Evolutionary conservation across 2,329 filamentous ascomycete species (phyloP).

Genomic region (Bipolaris bicolor): DNA sequence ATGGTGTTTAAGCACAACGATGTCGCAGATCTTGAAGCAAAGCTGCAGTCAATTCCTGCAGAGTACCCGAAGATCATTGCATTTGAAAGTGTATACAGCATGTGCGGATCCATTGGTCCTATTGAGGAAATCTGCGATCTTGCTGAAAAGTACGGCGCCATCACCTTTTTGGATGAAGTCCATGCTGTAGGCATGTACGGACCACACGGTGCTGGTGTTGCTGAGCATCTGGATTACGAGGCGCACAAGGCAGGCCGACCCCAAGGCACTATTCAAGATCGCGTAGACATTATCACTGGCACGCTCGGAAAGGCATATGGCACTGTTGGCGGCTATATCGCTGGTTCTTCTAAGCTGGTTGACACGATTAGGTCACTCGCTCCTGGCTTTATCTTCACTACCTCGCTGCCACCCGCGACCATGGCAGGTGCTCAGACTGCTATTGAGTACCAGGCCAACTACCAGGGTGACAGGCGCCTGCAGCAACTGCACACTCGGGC

Average conservation of each 20-base stretch:
- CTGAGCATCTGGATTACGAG: constrained; percentile 95
- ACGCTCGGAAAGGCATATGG: constrained; percentile 98
- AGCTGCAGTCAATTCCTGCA: constrained; percentile 84
- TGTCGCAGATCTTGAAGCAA: constrained; percentile 86
- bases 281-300: constrained; percentile 96
- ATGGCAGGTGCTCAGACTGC: constrained; percentile 93
- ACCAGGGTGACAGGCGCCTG: constrained; percentile 84
- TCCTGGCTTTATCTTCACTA: constrained; percentile 98
- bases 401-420: constrained; percentile 90
- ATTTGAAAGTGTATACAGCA: constrained; percentile 98
- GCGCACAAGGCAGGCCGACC: constrained; percentile 77
- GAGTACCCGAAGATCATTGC: constrained; percentile 96
- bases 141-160: constrained; percentile 94
- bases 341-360: constrained; percentile 82
- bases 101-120: constrained; percentile 96
- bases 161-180: constrained; percentile 98
- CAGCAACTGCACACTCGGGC: constrained; percentile 96
- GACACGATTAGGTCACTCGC: constrained; percentile 94
- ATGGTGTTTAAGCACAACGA: constrained; percentile 99
- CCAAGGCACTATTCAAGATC: constrained; percentile 87
- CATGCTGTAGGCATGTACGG: constrained; percentile 99
- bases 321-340: constrained; percentile 97
- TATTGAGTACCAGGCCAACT: constrained; percentile 89
- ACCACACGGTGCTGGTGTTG: constrained; percentile 91
- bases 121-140: constrained; percentile 96